These are phyloP conservation scores for Pseudoscleropodium purum DNA, from an alignment of 225 moss, liverwort and hornwort species.

Conservation along the genomic window DNA sequence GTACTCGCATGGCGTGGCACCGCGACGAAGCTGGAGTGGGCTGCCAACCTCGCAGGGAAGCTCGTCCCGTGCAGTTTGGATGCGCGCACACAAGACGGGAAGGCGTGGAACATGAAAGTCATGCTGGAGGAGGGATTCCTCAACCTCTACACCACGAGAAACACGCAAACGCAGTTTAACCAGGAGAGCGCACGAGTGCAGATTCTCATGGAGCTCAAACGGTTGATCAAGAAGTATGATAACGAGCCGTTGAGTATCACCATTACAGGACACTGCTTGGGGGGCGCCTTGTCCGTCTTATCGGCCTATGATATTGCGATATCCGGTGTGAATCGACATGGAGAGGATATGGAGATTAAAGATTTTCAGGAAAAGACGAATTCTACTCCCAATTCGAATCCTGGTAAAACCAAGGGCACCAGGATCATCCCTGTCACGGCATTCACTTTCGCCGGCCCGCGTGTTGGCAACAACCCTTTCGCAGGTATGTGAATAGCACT, in stretches of 20 bases:
- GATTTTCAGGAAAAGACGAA: background rate
- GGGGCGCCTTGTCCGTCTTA: conserved; percentile 52
- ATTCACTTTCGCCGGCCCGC: conserved; percentile 50
- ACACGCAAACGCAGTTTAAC: conserved; percentile 24
- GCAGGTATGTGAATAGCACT: background rate
- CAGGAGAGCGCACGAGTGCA: conserved; percentile 22
- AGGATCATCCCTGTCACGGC: conserved; percentile 44
- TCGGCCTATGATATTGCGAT: conserved; percentile 66
- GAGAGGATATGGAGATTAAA: conserved; percentile 15
- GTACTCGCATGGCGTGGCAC: conserved; percentile 72
- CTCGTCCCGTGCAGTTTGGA: conserved; percentile 33
- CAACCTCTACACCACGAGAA: conserved; percentile 27
- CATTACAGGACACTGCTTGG: conserved; percentile 70
- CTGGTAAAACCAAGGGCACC: background rate
- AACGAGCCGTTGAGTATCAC: conserved; percentile 49
- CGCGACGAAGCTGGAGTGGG: conserved; percentile 50
- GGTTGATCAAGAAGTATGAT: conserved; percentile 26
- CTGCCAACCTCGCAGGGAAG: conserved; percentile 38
- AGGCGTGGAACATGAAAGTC: conserved; percentile 28
- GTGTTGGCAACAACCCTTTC: conserved; percentile 61
- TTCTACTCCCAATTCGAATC: background rate
- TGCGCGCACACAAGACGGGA: background rate
- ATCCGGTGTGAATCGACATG: conserved; percentile 55
- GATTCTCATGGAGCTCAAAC: conserved; percentile 18
- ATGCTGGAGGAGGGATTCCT: conserved; percentile 31